Conservation (phyloP, 2,329 filamentous ascomycete genomes). For the Beauveria caledonica region DNA sequence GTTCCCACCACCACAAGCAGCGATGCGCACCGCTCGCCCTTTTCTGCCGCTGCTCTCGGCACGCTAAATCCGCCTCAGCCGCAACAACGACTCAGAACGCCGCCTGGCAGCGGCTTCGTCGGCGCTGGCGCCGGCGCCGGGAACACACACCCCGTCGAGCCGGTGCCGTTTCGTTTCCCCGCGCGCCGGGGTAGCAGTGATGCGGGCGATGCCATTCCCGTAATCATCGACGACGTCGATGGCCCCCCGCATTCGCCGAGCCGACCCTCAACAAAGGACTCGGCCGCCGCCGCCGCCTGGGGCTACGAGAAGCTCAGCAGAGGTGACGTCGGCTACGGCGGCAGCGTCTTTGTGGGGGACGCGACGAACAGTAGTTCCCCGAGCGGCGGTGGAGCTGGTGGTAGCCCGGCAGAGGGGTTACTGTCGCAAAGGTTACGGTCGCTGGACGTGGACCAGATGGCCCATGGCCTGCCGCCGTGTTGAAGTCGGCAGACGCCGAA, state of each 20-base stretch:
- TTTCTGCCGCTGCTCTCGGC: constrained; percentile 15
- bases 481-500: background rate
- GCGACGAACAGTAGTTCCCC: background rate
- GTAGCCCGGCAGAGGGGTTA: constrained; percentile 44
- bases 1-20: constrained; percentile 31
- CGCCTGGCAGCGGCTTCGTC: too few relatives aligned
- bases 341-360: constrained; percentile 38
- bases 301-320: constrained; percentile 61
- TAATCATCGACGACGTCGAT: background rate
- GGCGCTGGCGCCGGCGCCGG: constrained; percentile 18
- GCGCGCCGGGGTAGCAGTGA: constrained; percentile 25
- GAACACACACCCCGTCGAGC: constrained; percentile 34
- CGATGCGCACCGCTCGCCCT: constrained; percentile 23
- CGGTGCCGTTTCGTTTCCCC: constrained; percentile 42
- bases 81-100: too few relatives aligned
- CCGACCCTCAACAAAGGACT: constrained; percentile 29
- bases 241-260: constrained; percentile 10
- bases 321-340: constrained; percentile 56
- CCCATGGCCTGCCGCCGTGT: background rate
- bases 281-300: constrained; percentile 18
- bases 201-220: constrained; percentile 15
- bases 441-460: constrained; percentile 39
- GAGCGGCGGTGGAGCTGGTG: constrained; percentile 23
- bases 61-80: constrained; percentile 9
- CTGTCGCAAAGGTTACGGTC: constrained; percentile 61